Evolutionary conservation across 371 early-diverging fungal genomes (phyloP).

Genomic region (Mortierella sp.): DNA sequence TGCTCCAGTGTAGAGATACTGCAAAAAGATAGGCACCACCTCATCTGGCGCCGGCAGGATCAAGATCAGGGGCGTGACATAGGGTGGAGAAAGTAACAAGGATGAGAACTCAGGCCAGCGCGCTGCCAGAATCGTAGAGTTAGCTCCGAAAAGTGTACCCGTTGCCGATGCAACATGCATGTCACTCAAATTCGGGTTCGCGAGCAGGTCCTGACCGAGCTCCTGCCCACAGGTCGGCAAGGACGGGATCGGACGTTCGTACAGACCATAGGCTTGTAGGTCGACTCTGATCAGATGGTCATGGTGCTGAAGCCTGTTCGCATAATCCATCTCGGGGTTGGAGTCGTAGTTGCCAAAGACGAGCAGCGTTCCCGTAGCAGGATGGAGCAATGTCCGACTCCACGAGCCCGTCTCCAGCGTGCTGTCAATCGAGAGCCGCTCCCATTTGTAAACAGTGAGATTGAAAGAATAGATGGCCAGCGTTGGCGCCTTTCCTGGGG

Average conservation of each 20-base stretch:
- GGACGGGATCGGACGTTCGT: constrained; percentile 47
- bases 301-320: constrained; percentile 63
- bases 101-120: constrained; percentile 50
- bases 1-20: constrained; percentile 48
- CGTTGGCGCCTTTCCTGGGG: constrained; percentile 54
- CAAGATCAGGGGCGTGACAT: constrained; percentile 46
- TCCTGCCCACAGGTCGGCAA: constrained; percentile 33
- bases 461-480: constrained; percentile 62
- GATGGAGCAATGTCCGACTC: constrained; percentile 63
- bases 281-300: constrained; percentile 59
- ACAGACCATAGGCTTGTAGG: constrained; percentile 60
- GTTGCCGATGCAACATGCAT: constrained; percentile 38
- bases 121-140: constrained; percentile 40
- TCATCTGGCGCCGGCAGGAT: constrained; percentile 44
- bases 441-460: constrained; percentile 55
- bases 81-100: constrained; percentile 44
- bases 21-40: constrained; percentile 35
- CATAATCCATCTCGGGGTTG: constrained; percentile 60
- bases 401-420: constrained; percentile 60
- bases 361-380: constrained; percentile 60
- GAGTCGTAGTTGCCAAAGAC: constrained; percentile 64
- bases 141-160: constrained; percentile 36
- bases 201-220: constrained; percentile 34
- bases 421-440: constrained; percentile 55
- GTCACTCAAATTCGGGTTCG: constrained; percentile 18